A percentile compares a stretch with the other conserved stretches of the same genome.
Conservation (phyloP, 345 rosid species). For the Moringa oleifera region DNA sequence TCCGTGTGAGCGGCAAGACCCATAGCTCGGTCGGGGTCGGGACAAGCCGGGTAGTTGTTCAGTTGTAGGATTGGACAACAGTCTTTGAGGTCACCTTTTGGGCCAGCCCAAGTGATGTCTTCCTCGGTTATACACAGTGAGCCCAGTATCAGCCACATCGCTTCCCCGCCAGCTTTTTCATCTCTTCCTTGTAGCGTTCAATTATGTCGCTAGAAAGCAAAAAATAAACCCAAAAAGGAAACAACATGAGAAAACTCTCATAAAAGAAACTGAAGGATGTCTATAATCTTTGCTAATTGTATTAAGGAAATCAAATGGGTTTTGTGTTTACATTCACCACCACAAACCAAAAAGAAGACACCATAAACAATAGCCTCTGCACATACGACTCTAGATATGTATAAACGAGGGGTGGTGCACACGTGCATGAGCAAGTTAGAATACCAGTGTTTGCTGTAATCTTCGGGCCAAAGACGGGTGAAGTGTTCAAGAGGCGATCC, state of each 20-base stretch:
- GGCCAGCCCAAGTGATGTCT: constrained; percentile 67
- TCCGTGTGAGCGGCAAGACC: constrained; percentile 78
- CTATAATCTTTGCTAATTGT: constrained; percentile 33
- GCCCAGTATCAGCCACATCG: constrained; percentile 61
- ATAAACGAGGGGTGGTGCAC: constrained; percentile 1
- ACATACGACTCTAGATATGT: too few relatives aligned
- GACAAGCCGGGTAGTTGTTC: constrained; percentile 50
- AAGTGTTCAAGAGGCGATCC: constrained; percentile 69
- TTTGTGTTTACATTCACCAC: constrained; percentile 7
- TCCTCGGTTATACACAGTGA: constrained; percentile 51
- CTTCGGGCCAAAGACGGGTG: constrained; percentile 5
- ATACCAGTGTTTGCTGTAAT: constrained; percentile 62
- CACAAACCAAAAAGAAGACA: background rate
- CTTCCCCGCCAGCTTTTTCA: constrained; percentile 58
- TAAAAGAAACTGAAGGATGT: background rate
- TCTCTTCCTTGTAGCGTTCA: constrained; percentile 53
- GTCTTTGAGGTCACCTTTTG: constrained; percentile 29
- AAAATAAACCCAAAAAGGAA: background rate
- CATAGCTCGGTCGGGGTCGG: constrained; percentile 33
- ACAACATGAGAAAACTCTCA: background rate
- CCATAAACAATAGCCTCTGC: background rate
- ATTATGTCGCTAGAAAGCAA: constrained; percentile 39
- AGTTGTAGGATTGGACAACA: constrained; percentile 49
- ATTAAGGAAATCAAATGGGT: constrained; percentile 23
- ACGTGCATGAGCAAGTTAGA: constrained; percentile 17